Evolutionary conservation across 148 eudicot species (phyloP).

Genomic region (Rhododendron henanense): DNA sequence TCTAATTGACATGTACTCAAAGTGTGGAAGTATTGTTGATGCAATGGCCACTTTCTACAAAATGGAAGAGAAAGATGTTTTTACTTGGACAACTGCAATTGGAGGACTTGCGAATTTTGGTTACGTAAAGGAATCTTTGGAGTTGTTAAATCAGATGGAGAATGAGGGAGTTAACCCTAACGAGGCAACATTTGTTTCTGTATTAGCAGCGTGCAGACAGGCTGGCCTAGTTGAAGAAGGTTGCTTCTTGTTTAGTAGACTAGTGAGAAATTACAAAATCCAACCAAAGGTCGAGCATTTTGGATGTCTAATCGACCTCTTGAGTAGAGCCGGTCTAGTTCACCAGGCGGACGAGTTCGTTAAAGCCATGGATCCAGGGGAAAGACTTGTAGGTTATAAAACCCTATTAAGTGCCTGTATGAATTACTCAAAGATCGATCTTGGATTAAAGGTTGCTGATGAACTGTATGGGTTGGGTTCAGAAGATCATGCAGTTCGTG

Average conservation of each 20-base stretch:
- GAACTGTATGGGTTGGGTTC: conserved; percentile 12
- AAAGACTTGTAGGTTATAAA: conserved; percentile 20
- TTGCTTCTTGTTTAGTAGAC: conserved; percentile 16
- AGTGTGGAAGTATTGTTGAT: conserved; percentile 19
- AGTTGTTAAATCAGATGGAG: conserved; percentile 21
- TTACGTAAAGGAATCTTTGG: conserved; percentile 2
- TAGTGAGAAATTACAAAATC: conserved; percentile 11
- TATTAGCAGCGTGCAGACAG: conserved; percentile 20
- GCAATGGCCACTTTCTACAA: conserved; percentile 21
- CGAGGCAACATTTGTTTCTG: conserved; percentile 20
- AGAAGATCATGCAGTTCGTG: conserved; percentile 4
- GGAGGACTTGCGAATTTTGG: conserved; percentile 21
- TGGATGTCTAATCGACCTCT: conserved; percentile 23
- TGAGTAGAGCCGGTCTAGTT: conserved; percentile 17
- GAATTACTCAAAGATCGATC: conserved; percentile 14
- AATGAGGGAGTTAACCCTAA: conserved; percentile 14
- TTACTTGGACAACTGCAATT: conserved; percentile 21
- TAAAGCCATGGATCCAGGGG: neutral
- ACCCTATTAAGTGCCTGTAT: conserved; percentile 16
- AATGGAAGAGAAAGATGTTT: conserved; percentile 17
- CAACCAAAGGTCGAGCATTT: conserved; percentile 16
- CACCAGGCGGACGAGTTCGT: conserved; percentile 15
- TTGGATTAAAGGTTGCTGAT: conserved; percentile 15
- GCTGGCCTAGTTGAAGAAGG: conserved; percentile 19
- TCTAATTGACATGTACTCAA: conserved; percentile 21